Base-by-base conservation (phyloP, 805 yeast genomes). In the Debaryomyces castellii region DNA sequence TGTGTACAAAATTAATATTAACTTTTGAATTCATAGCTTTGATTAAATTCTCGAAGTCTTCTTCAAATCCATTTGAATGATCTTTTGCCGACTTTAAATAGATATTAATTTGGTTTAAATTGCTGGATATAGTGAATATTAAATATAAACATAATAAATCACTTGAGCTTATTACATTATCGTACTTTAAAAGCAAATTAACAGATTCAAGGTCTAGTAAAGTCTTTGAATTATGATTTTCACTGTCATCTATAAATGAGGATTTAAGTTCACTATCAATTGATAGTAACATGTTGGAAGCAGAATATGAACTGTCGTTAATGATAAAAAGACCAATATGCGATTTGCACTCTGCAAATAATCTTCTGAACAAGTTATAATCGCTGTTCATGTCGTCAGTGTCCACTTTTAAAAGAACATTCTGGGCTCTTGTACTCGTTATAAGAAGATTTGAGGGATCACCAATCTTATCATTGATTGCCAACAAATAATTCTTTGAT, bases 241-340 rank as follows among this genome's bases (percentile, higher is more conserved):
- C 34, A 20, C 34, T 4, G 9, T 14, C 20, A 30, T 30, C 16
- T 2, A 16, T 30, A 20, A 35, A 3, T 20, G 38, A 20, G 4
- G 16, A 12, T 12, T 18, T 20, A 5, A 17, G 11, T 12, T 45
- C 44, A 4, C 21, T 20, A 20, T 22, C 45, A 30, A 3, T 16
- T 17, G 34, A 30, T 14, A 6, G 4, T 3, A 7, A 3, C 4
- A 20, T 7, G 7, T 30, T 17, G 7, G 18, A 30, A 16, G 34
- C 18, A 16, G 14, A 10, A 30, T 30, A 14, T n/a, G 21, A n/a
- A 20, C 30, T 41, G 24, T 56, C 57, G 43, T 58, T 57, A 17
- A 59, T 52, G 41, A 67, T 51, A 35, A 69, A 55, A 28, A 69
- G 55, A 2, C 69, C 75, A 47, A 69, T 59, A 47, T 68, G 63